phyloP scores from a whole-genome alignment of 2,329 filamentous ascomycete genomes.

The Ophiostoma novo-ulmi region DNA sequence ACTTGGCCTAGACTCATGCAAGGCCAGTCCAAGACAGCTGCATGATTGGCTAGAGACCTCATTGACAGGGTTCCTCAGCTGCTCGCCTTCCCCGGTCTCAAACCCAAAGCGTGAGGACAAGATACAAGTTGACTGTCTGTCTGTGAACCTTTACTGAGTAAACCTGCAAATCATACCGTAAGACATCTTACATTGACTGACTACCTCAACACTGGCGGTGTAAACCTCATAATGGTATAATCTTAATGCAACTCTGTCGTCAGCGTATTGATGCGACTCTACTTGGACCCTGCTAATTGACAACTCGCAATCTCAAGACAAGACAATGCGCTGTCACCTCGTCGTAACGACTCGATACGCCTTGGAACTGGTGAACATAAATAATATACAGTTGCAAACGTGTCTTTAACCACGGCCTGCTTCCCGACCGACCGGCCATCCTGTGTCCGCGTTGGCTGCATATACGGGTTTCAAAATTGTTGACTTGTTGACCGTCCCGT shows the following conservation, averaged over 20 bases:
- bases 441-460: slow-evolving; percentile 11
- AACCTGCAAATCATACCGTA: no score
- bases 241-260: background rate
- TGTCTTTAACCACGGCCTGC: background rate
- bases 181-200: background rate
- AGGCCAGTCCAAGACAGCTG: background rate
- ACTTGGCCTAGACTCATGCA: slow-evolving; percentile 19
- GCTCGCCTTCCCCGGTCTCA: slow-evolving; percentile 24
- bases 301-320: no score
- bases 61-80: slow-evolving; percentile 22
- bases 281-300: no score
- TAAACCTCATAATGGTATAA: background rate
- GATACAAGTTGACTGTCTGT: background rate
- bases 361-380: no score
- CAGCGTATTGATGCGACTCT: background rate
- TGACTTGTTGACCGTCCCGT: background rate
- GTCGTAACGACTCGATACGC: no score
- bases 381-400: background rate
- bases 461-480: slow-evolving; percentile 12
- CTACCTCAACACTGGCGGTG: background rate
- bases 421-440: slow-evolving; percentile 1
- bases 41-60: slow-evolving; percentile 17
- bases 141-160: background rate
- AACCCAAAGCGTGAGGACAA: slow-evolving; percentile 17
- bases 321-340: no score